phyloP scores from a whole-genome alignment of 495 filamentous ascomycete genomes.

The Bathelium albidoporum region DNA sequence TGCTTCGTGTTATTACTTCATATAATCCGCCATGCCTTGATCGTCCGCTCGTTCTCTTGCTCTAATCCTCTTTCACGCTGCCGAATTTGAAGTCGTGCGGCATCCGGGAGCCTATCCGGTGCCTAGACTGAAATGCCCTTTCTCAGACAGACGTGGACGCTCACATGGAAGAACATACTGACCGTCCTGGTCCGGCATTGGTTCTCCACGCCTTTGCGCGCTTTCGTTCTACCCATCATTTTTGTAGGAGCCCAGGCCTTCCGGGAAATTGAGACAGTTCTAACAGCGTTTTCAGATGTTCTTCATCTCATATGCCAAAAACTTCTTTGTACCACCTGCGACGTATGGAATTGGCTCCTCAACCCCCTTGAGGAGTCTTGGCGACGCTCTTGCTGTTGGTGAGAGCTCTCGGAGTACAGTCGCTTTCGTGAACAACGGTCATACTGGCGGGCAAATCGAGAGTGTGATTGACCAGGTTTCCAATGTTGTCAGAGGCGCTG shows the following conservation, averaged over 20 bases:
- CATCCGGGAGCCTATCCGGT: not conserved
- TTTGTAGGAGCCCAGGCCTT: conserved; percentile 36
- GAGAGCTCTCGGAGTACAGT: conserved; percentile 44
- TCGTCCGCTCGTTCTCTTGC: not conserved
- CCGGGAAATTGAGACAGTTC: not conserved
- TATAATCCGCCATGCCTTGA: not conserved
- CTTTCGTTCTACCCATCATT: conserved; percentile 60
- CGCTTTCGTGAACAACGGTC: conserved; percentile 72
- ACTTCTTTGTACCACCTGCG: conserved; percentile 31
- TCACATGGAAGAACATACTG: conserved; percentile 63
- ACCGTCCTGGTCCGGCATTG: conserved; percentile 56
- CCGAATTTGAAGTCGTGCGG: not conserved
- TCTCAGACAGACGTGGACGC: conserved; percentile 58
- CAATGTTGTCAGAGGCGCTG: conserved; percentile 38
- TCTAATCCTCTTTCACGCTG: not conserved
- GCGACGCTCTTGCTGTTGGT: conserved; percentile 45
- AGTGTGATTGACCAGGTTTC: conserved; percentile 54
- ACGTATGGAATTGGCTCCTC: conserved; percentile 54
- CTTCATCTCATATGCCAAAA: conserved; percentile 31
- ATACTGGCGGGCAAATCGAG: conserved; percentile 59
- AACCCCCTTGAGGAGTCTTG: conserved; percentile 48
- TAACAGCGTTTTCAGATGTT: conserved; percentile 18
- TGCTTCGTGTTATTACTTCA: not conserved
- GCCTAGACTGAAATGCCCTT: conserved; percentile 39
- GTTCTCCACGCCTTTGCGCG: conserved; percentile 53